Evolutionary conservation across 495 filamentous ascomycete genomes (phyloP).

Genomic region (Penicillium coffeae): DNA sequence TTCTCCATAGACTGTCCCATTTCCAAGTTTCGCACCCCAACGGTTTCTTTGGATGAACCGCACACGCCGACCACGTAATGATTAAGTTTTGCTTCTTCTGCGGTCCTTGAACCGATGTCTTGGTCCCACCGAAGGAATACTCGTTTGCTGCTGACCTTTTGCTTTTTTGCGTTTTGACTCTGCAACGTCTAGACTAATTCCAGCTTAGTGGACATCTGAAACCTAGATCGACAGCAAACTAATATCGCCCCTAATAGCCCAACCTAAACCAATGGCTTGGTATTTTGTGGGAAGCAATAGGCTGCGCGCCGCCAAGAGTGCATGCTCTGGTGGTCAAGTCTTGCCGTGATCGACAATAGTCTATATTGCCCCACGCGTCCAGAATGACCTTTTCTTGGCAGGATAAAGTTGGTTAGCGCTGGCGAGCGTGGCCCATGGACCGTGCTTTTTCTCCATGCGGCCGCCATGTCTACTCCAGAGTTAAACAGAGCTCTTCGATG

Average conservation of each 20-base stretch:
- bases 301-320: no score
- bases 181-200: background rate
- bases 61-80: background rate
- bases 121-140: background rate
- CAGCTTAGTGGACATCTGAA: slow-evolving; percentile 4
- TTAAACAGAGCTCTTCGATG: background rate
- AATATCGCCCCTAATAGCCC: background rate
- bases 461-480: no score
- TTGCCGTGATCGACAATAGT: slow-evolving; percentile 6
- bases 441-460: no score
- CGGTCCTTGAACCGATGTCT: background rate
- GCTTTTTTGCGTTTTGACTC: background rate
- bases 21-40: background rate
- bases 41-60: background rate
- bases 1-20: no score
- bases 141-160: background rate
- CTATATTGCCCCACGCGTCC: slow-evolving; percentile 12
- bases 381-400: slow-evolving; percentile 18
- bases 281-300: background rate
- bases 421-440: slow-evolving; percentile 15
- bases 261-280: slow-evolving; percentile 2
- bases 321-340: background rate
- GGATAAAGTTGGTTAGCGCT: slow-evolving; percentile 22
- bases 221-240: slow-evolving; percentile 4
- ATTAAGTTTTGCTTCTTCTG: background rate